Evolutionary conservation across 2,329 filamentous ascomycete genomes (phyloP), one percentile per base, ranked within the genome.

Genomic region (Chrysoporthe puriensis): DNA sequence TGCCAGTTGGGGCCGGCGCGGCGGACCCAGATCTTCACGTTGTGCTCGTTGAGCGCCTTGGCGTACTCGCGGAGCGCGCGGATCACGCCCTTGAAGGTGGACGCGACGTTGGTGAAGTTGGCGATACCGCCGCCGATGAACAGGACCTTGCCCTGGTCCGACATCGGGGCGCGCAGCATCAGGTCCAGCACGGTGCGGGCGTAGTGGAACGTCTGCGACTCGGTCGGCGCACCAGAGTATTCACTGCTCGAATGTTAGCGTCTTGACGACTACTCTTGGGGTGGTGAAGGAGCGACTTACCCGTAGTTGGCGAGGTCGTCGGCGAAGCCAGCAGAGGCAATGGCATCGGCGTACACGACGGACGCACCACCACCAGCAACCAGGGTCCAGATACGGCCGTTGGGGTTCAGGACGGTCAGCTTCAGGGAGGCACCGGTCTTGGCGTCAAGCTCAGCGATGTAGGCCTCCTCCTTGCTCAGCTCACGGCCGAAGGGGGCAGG

Each of bases 61-160:
- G 94, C 88, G 74, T 95, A 94, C 83, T 98, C 96, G 73, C 95
- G 90, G 73, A 99, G 88, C 69, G 96, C 96, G 75, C 93, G 91
- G 80, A 99, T 99, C 81, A 99, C 95, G 85, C 96, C 96, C 89
- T 99, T 99, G 91, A 99, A 99, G 72, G 96, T 99, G 76, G 92
- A 96, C 70, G 96, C 96, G 66, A 99, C 96, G 84, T 98, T 99
- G 87, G 96, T 99, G 86, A 99, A 99, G 91, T 99, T 99, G 87
- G 96, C 96, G 88, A 99, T 99, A 88, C 96, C 96, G 85, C 96
- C 96, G 82, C 96, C 96, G 74, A 99, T 98, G 88, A 99, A 99
- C 73, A 99, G 91, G 64, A 99, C 93, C 89, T 98, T 99, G 86
- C 96, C 96, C 77, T 97, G 91, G 70, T 92, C 88, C 81, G 88